Conservation (phyloP, 306 rosid species). For the Cicer cuneatum region DNA sequence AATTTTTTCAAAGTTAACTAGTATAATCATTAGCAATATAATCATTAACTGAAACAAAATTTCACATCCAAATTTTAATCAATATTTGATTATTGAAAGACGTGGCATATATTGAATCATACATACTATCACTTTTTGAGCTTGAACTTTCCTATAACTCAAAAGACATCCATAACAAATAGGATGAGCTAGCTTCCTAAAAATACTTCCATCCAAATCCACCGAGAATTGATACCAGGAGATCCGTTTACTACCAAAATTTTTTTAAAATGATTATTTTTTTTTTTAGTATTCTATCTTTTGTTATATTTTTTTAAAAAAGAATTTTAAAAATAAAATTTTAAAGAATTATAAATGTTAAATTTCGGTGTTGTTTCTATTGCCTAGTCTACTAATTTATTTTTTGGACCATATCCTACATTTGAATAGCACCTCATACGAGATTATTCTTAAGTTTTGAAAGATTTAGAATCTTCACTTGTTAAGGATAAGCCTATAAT, state of each 20-base stretch:
- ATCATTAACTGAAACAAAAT: neutral
- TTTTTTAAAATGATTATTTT: too few species aligned
- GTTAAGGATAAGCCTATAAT: constrained; percentile 31
- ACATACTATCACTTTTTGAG: neutral
- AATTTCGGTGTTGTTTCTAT: neutral
- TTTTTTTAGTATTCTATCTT: too few species aligned
- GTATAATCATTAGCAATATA: neutral
- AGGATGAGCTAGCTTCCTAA: constrained; percentile 4
- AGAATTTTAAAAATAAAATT: too few species aligned
- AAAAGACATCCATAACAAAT: neutral
- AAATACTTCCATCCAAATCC: constrained; percentile 6
- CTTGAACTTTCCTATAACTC: constrained; percentile 1
- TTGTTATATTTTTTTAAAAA: too few species aligned
- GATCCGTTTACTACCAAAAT: too few species aligned
- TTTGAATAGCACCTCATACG: neutral
- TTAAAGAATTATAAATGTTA: neutral
- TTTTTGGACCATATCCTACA: neutral
- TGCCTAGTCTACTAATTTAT: neutral
- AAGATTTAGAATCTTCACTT: constrained; percentile 31
- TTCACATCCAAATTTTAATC: neutral
- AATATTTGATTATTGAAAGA: neutral
- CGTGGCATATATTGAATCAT: neutral
- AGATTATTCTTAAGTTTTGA: constrained; percentile 23
- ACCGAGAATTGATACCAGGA: neutral
- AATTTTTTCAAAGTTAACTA: neutral